Percentiles rank a stretch among this genome's conserved stretches.
Evolutionary conservation across 2,329 filamentous ascomycete genomes (phyloP).

Genomic region (Colletotrichum chrysophilum): DNA sequence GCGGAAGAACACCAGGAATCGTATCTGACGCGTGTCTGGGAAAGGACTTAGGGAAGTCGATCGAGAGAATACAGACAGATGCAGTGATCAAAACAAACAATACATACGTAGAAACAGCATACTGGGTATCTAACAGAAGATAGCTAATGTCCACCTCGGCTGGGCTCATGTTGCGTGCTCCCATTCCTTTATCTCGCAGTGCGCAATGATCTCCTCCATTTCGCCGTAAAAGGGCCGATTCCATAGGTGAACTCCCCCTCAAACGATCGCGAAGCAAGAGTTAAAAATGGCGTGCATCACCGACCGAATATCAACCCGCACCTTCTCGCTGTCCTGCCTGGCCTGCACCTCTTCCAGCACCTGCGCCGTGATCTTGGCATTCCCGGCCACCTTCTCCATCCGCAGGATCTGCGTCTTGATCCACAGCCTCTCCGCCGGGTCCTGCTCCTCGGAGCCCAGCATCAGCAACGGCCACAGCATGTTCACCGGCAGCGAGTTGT

Average conservation of each 20-base stretch:
- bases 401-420: conserved; percentile 53
- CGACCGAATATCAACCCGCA: conserved; percentile 47
- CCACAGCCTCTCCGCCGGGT: conserved; percentile 51
- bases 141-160: neutral
- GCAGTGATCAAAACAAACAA: neutral
- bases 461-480: conserved; percentile 64
- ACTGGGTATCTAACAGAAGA: neutral
- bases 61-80: neutral
- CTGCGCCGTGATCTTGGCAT: conserved; percentile 49
- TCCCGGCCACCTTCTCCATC: conserved; percentile 50
- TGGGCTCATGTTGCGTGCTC: neutral
- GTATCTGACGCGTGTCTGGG: rapidly evolving
- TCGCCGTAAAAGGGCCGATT: neutral
- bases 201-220: neutral
- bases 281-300: conserved; percentile 56
- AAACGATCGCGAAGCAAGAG: conserved; percentile 57
- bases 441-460: conserved; percentile 60
- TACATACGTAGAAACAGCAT: neutral
- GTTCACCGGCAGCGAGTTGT: conserved; percentile 56
- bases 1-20: neutral
- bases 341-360: conserved; percentile 51
- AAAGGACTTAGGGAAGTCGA: rapidly evolving
- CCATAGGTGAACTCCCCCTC: neutral
- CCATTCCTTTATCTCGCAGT: neutral
- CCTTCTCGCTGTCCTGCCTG: conserved; percentile 43